These are phyloP conservation scores for Lonicera japonica DNA, from an alignment of 129 eudicot species.

Conservation along the genomic window DNA sequence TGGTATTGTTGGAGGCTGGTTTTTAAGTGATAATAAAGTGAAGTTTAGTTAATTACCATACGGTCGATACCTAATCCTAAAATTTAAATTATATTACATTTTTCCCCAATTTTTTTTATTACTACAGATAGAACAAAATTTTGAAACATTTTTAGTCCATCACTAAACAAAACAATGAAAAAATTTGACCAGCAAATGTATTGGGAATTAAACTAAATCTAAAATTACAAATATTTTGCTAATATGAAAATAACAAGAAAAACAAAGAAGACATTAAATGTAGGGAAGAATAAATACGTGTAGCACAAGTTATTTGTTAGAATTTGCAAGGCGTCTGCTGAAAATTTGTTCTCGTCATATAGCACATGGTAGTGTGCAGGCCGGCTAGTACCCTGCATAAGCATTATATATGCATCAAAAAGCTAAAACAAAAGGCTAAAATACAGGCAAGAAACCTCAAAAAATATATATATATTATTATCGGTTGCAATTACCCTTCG, in stretches of 20 bases:
- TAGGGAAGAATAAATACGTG: constrained; percentile 31
- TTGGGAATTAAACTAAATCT: background rate
- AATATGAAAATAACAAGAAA: background rate
- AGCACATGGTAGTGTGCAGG: constrained; percentile 76
- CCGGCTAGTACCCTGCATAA: constrained; percentile 67
- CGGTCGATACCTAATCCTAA: too few species aligned
- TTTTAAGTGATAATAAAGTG: too few species aligned
- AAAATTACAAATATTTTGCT: background rate
- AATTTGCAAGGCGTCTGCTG: constrained; percentile 48
- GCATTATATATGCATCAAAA: background rate
- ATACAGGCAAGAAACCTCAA: background rate
- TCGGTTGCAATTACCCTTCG: too few species aligned
- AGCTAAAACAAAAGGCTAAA: too few species aligned
- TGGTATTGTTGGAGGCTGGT: too few species aligned
- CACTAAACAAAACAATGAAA: background rate
- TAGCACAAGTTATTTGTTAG: constrained; percentile 62
- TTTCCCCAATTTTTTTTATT: too few species aligned
- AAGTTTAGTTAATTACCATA: too few species aligned
- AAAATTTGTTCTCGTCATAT: constrained; percentile 62
- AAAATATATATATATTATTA: too few species aligned
- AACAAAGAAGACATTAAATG: background rate
- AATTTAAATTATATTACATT: too few species aligned
- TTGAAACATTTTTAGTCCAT: too few species aligned
- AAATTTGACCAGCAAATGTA: background rate
- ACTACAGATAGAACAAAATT: too few species aligned